Conservation (phyloP, 1,139 yeast genomes). For the Dujonia santamariae region DNA sequence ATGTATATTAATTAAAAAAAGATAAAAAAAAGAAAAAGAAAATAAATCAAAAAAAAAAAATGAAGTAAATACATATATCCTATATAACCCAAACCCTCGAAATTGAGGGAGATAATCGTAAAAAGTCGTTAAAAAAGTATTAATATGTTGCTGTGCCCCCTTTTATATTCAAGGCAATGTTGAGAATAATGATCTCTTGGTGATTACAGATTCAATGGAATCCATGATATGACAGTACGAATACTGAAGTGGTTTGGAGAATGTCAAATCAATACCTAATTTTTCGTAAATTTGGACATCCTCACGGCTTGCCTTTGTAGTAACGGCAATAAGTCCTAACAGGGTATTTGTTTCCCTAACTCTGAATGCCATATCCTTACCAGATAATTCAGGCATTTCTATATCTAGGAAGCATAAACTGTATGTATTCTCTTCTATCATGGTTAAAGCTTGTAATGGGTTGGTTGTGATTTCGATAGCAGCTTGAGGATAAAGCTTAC, state of each 20-base stretch:
- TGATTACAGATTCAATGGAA: slow-evolving; percentile 6
- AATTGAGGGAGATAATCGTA: too few species aligned
- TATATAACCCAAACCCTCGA: not conserved
- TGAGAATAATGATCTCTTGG: too few species aligned
- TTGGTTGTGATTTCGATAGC: slow-evolving; percentile 27
- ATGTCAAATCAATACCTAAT: slow-evolving; percentile 41
- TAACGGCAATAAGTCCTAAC: slow-evolving; percentile 42
- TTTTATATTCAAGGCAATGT: too few species aligned
- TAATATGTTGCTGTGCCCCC: too few species aligned
- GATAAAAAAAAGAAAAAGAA: not conserved
- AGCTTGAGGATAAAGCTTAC: slow-evolving; percentile 35
- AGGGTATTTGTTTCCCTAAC: slow-evolving; percentile 20
- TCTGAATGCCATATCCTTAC: slow-evolving; percentile 34
- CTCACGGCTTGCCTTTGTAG: slow-evolving; percentile 27
- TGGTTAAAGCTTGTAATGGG: slow-evolving; percentile 26
- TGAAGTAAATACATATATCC: not conserved
- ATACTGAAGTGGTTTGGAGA: slow-evolving; percentile 39
- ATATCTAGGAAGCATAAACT: slow-evolving; percentile 43
- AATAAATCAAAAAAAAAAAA: not conserved
- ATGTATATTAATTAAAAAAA: not conserved
- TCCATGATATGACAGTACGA: slow-evolving; percentile 8
- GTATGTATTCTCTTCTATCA: slow-evolving; percentile 19
- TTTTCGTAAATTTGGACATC: slow-evolving; percentile 30
- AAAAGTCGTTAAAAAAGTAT: too few species aligned
- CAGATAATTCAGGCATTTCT: slow-evolving; percentile 46